Conservation (phyloP, 2,329 filamentous ascomycete species). For the Cytospora piceae region DNA sequence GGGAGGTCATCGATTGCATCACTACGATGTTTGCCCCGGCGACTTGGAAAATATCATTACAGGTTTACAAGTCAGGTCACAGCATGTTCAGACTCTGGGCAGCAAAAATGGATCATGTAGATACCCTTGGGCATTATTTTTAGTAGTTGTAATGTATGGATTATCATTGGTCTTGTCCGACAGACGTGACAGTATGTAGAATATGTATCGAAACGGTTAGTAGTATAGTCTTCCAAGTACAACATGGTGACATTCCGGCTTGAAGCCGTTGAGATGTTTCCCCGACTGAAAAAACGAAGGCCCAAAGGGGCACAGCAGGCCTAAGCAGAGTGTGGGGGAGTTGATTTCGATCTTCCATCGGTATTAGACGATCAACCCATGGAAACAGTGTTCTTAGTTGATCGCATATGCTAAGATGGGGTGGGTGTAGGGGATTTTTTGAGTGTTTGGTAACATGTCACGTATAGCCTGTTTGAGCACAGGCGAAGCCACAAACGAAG, state of each 20-base stretch:
- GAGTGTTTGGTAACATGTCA: neutral
- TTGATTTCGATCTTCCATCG: constrained; percentile 48
- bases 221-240: neutral
- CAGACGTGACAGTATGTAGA: neutral
- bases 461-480: neutral
- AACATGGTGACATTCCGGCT: neutral
- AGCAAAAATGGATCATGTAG: constrained; percentile 3
- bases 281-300: constrained; percentile 51
- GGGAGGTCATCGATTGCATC: constrained; percentile 27
- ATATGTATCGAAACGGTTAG: neutral
- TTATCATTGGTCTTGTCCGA: too few species aligned
- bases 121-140: constrained; percentile 13
- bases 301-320: constrained; percentile 44
- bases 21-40: neutral
- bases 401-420: constrained; percentile 52
- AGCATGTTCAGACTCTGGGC: neutral
- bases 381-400: constrained; percentile 41
- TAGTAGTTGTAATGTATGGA: neutral
- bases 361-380: constrained; percentile 50
- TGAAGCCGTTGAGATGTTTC: constrained; percentile 42
- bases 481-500: neutral
- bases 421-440: neutral
- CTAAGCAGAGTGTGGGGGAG: constrained; percentile 53
- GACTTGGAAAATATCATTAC: neutral
- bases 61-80: neutral